Base-by-base conservation (phyloP, 2,329 filamentous ascomycete genomes). In the Colletotrichum coccodes region DNA sequence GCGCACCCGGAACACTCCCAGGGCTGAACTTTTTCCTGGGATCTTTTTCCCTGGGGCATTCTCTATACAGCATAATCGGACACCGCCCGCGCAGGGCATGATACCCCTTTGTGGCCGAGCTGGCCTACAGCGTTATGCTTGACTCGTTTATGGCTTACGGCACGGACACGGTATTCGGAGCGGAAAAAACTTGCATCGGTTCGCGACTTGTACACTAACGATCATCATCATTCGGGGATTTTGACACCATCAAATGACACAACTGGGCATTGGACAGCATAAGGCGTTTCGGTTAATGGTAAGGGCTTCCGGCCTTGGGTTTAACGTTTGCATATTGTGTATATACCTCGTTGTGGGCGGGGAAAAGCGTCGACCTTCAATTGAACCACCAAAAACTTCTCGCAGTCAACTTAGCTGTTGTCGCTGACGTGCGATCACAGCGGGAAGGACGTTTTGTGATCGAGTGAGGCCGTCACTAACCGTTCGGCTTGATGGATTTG, bases 121-220 rank as follows among this genome's bases (percentile, higher is more conserved):
- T 60, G 66, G 66, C 61, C 61, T 56, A 60, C 49, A 68, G 66
- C 66, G 61, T 68, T 60, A 60, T 68, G 50, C 34, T 54, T 26
- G 42, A 59, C 42, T 68, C 66, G 66, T 68, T 64, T 60, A 70
- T 34, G 67, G 67, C 67, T 68, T 38, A 32, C 64, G 64, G 63
- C 58, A 68, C 64, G 63, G 63, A 57, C 53, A 62, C 67, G 67
- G 63, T 62, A 70, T 53, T 62, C 34, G 67, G 63, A 66, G 58
- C 58, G 67, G 67, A 44, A 67, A 70, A 52, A 70, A 70, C 36
- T 50, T 60, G 61, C 66, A 68, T 68, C 54, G 66, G 56, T 54
- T 68, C 54, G 65, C 65, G 61, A 68, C 56, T 66, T 68, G 66
- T 66, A 68, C 49, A 68, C 61, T 68, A 68, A 68, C 61, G 66